Percentiles rank a stretch among this genome's conserved stretches.
These are phyloP conservation scores for Blakeslea trispora DNA, from an alignment of 371 early-diverging fungal species.

Conservation along the genomic window DNA sequence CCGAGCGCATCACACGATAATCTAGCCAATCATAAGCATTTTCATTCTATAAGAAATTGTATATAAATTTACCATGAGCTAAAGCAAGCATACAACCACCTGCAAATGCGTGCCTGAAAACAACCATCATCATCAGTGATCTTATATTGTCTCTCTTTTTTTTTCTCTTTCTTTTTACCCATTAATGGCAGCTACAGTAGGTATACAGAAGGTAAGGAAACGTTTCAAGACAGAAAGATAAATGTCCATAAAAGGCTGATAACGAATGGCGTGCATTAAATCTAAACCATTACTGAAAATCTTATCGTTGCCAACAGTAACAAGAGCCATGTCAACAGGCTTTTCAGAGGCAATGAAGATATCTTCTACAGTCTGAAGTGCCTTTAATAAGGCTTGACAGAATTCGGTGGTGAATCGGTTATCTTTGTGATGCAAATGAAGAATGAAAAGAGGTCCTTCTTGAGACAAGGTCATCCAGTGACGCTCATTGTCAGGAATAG, in stretches of 20 bases:
- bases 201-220: constrained; percentile 69
- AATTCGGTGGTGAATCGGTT: constrained; percentile 71
- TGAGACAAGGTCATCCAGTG: constrained; percentile 50
- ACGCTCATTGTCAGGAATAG: constrained; percentile 40
- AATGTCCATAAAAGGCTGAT: constrained; percentile 50
- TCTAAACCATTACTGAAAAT: constrained; percentile 81
- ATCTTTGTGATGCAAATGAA: constrained; percentile 62
- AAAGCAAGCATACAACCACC: constrained; percentile 82
- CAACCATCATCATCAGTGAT: background rate
- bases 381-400: constrained; percentile 55
- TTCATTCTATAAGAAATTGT: background rate
- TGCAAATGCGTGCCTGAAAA: constrained; percentile 77
- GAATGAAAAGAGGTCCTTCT: constrained; percentile 61
- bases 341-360: constrained; percentile 38
- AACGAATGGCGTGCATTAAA: constrained; percentile 48
- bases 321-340: constrained; percentile 54
- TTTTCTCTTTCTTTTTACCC: constrained; percentile 37
- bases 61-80: constrained; percentile 59
- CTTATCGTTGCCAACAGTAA: constrained; percentile 70
- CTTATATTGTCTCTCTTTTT: too few species aligned
- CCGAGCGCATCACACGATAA: constrained; percentile 80
- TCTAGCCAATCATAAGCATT: constrained; percentile 38
- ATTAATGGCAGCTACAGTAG: constrained; percentile 84
- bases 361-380: constrained; percentile 64
- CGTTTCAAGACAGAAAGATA: constrained; percentile 54